phyloP scores from a whole-genome alignment of 1,139 yeast genomes.

The Debaryomycetaceae sp. region DNA sequence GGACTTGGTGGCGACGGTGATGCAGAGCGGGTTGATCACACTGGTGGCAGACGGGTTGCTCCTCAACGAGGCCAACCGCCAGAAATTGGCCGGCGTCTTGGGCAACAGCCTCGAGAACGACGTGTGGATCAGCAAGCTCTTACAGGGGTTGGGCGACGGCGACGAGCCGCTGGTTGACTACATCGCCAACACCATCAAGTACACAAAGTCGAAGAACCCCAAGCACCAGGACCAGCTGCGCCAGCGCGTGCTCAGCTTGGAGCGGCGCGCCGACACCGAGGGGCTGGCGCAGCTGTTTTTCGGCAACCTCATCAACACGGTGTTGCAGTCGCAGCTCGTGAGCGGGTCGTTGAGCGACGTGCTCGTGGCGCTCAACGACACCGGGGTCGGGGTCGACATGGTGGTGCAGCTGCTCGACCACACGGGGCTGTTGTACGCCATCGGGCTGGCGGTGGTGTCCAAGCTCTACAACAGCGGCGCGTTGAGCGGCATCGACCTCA shows the following conservation, averaged over 20 bases:
- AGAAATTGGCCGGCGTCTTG: constrained; percentile 19
- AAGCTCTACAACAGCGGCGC: constrained; percentile 33
- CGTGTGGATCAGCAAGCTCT: constrained; percentile 25
- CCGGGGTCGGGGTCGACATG: constrained; percentile 28
- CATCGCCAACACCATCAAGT: constrained; percentile 23
- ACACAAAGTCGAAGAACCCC: constrained; percentile 23
- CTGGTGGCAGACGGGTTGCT: constrained; percentile 23
- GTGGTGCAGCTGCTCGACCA: constrained; percentile 24
- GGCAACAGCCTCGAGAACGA: constrained; percentile 23
- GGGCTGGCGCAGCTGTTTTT: constrained; percentile 35
- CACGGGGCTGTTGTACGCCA: constrained; percentile 19
- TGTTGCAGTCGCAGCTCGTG: constrained; percentile 23
- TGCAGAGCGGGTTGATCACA: constrained; percentile 23
- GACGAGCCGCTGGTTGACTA: constrained; percentile 23
- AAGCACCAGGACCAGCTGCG: constrained; percentile 8
- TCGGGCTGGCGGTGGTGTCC: constrained; percentile 20
- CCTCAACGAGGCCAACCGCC: constrained; percentile 26
- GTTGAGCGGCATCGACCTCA: constrained; percentile 26
- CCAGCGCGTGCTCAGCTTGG: constrained; percentile 10
- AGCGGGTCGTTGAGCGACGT: constrained; percentile 21
- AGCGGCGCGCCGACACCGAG: constrained; percentile 11
- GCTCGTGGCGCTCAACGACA: constrained; percentile 28
- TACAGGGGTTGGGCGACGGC: constrained; percentile 31
- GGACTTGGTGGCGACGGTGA: constrained; percentile 16
- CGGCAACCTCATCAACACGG: constrained; percentile 27